phyloP scores from a whole-genome alignment of 352 stramenopile species.

The Thraustochytrium striatum region DNA sequence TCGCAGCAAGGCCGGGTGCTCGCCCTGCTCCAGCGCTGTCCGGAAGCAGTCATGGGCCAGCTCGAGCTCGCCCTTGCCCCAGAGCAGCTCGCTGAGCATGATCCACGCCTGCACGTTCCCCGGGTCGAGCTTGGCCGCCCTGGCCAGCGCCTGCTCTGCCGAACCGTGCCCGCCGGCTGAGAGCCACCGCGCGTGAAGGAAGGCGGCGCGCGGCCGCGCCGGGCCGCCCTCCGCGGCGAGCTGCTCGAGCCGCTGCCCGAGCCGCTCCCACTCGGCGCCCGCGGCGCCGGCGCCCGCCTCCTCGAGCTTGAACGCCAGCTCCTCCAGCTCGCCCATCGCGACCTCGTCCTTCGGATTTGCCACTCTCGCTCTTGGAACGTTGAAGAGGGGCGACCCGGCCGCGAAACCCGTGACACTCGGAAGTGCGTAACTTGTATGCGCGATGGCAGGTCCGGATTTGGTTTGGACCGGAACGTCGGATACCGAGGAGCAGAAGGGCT shows the following conservation, averaged over 20 bases:
- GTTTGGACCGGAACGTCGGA: no score
- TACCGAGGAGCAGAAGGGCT: no score
- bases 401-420: no score
- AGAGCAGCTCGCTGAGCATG: slow-evolving; percentile 42
- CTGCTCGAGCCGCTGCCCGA: neutral
- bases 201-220: neutral
- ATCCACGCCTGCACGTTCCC: slow-evolving; percentile 30
- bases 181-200: neutral
- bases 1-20: neutral
- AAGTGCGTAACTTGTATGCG: no score
- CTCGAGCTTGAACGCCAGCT: neutral
- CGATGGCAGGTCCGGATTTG: no score
- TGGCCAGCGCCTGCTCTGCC: slow-evolving; percentile 17
- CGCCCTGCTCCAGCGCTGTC: neutral
- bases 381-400: no score
- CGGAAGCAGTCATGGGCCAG: slow-evolving; percentile 34
- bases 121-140: slow-evolving; percentile 46
- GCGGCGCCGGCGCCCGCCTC: no score
- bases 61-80: slow-evolving; percentile 38
- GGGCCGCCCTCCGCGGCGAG: neutral
- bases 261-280: neutral
- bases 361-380: neutral
- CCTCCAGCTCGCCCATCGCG: neutral
- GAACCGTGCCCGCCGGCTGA: neutral
- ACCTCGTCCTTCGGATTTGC: neutral